phyloP scores from a whole-genome alignment of 805 yeast species.

The Kluyveromyces aestuarii region DNA sequence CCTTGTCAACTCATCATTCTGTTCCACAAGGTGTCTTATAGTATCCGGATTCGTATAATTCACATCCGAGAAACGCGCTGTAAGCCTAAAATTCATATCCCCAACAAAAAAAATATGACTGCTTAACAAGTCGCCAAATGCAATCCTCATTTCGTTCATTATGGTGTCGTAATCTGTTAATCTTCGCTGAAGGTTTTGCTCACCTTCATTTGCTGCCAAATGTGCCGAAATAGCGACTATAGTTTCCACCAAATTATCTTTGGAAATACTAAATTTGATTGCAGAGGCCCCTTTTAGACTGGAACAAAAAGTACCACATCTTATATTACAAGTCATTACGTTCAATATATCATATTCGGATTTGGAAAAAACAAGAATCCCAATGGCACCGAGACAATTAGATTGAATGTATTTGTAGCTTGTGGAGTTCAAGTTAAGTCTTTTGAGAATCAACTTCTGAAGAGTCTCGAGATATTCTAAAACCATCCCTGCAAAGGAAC shows the following conservation, averaged over 20 bases:
- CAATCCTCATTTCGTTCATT: constrained; percentile 38
- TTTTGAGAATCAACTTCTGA: constrained; percentile 28
- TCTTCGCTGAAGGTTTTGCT: constrained; percentile 36
- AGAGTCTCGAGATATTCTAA: constrained; percentile 30
- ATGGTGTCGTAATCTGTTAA: constrained; percentile 43
- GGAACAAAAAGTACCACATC: constrained; percentile 52
- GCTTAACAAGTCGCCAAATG: constrained; percentile 37
- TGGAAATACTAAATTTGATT: constrained; percentile 34
- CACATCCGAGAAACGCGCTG: constrained; percentile 11
- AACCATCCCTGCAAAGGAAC: constrained; percentile 35
- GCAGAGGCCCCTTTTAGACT: constrained; percentile 72
- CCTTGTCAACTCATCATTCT: constrained; percentile 30
- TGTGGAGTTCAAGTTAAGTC: constrained; percentile 25
- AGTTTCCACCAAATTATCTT: constrained; percentile 21
- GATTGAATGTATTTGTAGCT: constrained; percentile 36
- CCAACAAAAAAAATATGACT: constrained; percentile 74
- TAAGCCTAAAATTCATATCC: constrained; percentile 73
- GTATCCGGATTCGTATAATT: constrained; percentile 10
- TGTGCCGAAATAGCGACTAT: constrained; percentile 65
- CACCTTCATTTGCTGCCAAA: constrained; percentile 72
- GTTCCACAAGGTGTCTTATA: constrained; percentile 15
- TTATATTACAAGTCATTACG: constrained; percentile 27
- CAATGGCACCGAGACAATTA: constrained; percentile 49
- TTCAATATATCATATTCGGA: constrained; percentile 26
- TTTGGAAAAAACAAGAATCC: constrained; percentile 39